A percentile compares a stretch with the other conserved stretches of the same genome.
phyloP scores from a whole-genome alignment of 495 filamentous ascomycete species.

The Annulohypoxylon stygium region DNA sequence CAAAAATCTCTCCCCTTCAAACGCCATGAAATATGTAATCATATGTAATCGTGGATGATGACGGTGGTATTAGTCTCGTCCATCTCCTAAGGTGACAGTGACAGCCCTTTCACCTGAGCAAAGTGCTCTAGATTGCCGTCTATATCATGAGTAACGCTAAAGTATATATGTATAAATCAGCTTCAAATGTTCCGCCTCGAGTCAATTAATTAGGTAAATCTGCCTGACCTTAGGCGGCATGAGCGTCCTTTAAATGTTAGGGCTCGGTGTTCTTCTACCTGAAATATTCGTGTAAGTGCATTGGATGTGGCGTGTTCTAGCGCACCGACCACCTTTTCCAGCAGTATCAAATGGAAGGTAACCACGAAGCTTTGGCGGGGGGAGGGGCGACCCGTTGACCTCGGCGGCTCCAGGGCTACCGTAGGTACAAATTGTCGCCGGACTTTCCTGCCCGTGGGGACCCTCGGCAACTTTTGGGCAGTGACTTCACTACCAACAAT shows the following conservation, averaged over 20 bases:
- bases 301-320: slow-evolving; percentile 6
- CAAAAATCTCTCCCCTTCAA: slow-evolving; percentile 30
- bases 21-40: not conserved
- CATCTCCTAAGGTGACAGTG: not conserved
- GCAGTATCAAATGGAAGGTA: slow-evolving; percentile 36
- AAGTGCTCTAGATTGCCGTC: no score
- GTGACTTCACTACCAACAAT: slow-evolving; percentile 18
- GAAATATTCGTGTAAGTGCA: slow-evolving; percentile 9
- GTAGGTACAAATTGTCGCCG: slow-evolving; percentile 2
- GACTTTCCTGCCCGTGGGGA: slow-evolving; percentile 17
- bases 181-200: not conserved
- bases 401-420: slow-evolving; percentile 26
- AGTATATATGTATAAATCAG: no score
- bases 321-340: slow-evolving; percentile 16
- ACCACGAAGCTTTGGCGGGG: slow-evolving; percentile 44
- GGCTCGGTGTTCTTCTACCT: not conserved
- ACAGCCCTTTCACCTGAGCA: no score
- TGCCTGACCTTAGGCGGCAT: not conserved
- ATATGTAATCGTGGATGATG: no score
- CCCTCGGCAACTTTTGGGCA: slow-evolving; percentile 43
- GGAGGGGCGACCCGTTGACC: slow-evolving; percentile 30
- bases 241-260: slow-evolving; percentile 3
- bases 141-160: no score
- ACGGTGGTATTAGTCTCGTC: not conserved
- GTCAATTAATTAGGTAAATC: not conserved